These are phyloP conservation scores for Schwanniomyces sp. DNA, from an alignment of 805 yeast genomes.

Conservation along the genomic window DNA sequence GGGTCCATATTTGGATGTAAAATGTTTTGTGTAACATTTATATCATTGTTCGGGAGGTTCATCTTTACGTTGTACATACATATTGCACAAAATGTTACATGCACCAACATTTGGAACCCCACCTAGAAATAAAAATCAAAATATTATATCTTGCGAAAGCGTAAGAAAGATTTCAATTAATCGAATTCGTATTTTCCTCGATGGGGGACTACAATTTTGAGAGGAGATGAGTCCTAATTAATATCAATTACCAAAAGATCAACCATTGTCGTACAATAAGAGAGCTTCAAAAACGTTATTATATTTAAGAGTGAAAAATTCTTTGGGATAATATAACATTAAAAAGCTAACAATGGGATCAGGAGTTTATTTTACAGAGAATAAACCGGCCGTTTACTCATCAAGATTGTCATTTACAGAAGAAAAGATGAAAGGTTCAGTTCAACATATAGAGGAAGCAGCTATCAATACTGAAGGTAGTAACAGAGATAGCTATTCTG, in stretches of 20 bases:
- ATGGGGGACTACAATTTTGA: neutral
- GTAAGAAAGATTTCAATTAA: neutral
- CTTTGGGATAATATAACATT: neutral
- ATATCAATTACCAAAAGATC: neutral
- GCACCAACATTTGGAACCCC: too few species aligned
- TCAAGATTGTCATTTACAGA: neutral
- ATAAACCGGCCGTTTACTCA: neutral
- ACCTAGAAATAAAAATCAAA: too few species aligned
- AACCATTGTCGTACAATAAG: too few species aligned
- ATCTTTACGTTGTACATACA: too few species aligned
- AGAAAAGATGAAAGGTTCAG: slow-evolving; percentile 2
- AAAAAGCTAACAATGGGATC: neutral
- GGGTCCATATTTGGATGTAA: too few species aligned
- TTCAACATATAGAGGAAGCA: slow-evolving; percentile 1
- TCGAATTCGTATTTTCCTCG: neutral
- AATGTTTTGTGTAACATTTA: too few species aligned
- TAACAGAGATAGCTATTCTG: neutral
- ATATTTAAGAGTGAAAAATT: neutral
- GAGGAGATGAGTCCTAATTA: neutral
- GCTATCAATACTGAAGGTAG: neutral
- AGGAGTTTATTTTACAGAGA: neutral
- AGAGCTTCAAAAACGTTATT: neutral
- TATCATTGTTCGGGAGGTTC: too few species aligned
- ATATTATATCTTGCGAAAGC: too few species aligned
- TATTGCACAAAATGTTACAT: too few species aligned